A percentile compares a stretch with the other conserved stretches of the same genome.
Evolutionary conservation across 2,329 filamentous ascomycete species (phyloP).

Genomic region (Nemania bipapillata): DNA sequence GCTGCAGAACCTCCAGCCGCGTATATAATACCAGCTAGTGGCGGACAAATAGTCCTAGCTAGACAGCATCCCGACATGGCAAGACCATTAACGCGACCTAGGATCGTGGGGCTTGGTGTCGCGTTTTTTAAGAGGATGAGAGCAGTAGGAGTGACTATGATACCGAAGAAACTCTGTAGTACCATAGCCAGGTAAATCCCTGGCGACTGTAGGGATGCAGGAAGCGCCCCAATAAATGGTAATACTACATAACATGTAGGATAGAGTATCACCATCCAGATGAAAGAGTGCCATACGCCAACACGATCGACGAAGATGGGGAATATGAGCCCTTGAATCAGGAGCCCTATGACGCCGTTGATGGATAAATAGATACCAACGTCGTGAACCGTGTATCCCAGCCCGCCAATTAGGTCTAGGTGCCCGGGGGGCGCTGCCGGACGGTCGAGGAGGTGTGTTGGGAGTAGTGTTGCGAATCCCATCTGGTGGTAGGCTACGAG

Average conservation of each 20-base stretch:
- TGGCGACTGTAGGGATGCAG: conserved; percentile 62
- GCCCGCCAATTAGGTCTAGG: conserved; percentile 66
- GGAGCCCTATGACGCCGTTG: conserved; percentile 76
- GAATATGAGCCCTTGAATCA: conserved; percentile 78
- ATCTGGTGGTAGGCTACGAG: conserved; percentile 60
- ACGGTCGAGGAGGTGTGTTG: conserved; percentile 57
- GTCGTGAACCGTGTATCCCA: conserved; percentile 72
- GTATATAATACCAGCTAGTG: conserved; percentile 74
- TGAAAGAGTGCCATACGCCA: conserved; percentile 74
- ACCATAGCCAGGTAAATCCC: conserved; percentile 74
- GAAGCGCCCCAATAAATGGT: conserved; percentile 72
- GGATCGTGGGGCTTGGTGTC: conserved; percentile 68
- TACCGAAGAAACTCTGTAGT: conserved; percentile 74
- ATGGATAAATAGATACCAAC: conserved; percentile 75
- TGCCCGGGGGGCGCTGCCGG: conserved; percentile 46
- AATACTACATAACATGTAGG: conserved; percentile 75
- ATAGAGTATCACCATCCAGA: conserved; percentile 72
- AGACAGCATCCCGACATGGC: conserved; percentile 78
- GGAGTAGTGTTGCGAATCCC: conserved; percentile 57
- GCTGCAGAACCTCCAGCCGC: conserved; percentile 64
- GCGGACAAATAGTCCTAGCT: conserved; percentile 75
- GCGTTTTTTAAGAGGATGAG: conserved; percentile 79
- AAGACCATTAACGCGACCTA: conserved; percentile 77
- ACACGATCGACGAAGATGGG: conserved; percentile 71
- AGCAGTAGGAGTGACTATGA: conserved; percentile 74